These are phyloP conservation scores for Mycena leptocephala DNA, from an alignment of 768 basidiomycete species.

Conservation along the genomic window DNA sequence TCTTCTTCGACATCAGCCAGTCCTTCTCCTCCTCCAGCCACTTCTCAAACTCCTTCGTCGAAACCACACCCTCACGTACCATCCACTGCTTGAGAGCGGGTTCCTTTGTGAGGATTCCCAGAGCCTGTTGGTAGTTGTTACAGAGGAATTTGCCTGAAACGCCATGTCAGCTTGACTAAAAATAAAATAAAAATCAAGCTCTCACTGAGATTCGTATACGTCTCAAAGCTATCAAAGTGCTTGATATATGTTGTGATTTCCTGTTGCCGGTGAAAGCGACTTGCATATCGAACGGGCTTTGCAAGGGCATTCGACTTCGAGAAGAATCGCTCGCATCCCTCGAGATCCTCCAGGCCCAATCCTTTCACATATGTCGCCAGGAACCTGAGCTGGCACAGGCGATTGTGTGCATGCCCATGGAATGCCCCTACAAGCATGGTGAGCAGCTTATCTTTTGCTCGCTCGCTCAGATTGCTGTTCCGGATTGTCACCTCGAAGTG, in stretches of 20 bases:
- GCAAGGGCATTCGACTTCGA: conserved; percentile 24
- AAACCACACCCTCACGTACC: too few species aligned
- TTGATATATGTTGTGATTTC: neutral
- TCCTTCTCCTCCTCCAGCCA: too few species aligned
- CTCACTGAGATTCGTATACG: neutral
- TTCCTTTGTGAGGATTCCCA: neutral
- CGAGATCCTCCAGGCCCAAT: conserved; percentile 24
- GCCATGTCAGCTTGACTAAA: too few species aligned
- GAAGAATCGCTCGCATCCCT: conserved; percentile 32
- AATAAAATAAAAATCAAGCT: too few species aligned
- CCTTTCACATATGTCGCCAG: conserved; percentile 30
- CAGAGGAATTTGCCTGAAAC: conserved; percentile 16
- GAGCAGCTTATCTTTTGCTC: too few species aligned
- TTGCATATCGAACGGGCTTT: neutral
- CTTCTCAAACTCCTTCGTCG: too few species aligned
- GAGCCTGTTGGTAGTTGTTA: conserved; percentile 20
- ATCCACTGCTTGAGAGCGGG: too few species aligned
- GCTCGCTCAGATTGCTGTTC: too few species aligned
- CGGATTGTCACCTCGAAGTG: too few species aligned
- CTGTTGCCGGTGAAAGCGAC: conserved; percentile 32
- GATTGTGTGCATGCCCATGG: conserved; percentile 26
- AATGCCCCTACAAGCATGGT: conserved; percentile 9
- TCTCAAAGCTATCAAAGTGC: neutral
- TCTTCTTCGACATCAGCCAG: too few species aligned
- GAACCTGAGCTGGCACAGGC: conserved; percentile 27